These are phyloP conservation scores for Pyrus hybrid DNA, from an alignment of 331 rosid species.

Conservation along the genomic window DNA sequence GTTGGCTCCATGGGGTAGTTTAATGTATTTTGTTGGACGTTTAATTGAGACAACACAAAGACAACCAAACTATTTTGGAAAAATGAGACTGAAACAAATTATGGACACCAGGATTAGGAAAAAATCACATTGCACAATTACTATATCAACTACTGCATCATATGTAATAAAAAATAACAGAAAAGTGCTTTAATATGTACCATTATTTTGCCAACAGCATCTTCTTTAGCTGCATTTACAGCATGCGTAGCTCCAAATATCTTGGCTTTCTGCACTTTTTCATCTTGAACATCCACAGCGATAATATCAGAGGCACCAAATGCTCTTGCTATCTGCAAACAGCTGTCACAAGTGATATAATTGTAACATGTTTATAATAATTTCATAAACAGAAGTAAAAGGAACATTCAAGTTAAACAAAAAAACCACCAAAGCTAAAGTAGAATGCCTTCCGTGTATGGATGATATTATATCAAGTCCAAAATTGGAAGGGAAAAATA, in stretches of 20 bases:
- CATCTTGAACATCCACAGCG: slow-evolving; percentile 89
- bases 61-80: not conserved
- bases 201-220: slow-evolving; percentile 66
- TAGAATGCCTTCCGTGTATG: not conserved
- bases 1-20: not conserved
- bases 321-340: slow-evolving; percentile 98
- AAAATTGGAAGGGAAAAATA: not conserved
- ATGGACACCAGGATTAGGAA: not conserved
- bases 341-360: slow-evolving; percentile 50
- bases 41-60: not conserved
- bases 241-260: slow-evolving; percentile 79
- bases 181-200: slow-evolving; percentile 33
- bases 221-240: slow-evolving; percentile 66
- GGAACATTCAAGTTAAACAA: not conserved
- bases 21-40: not conserved
- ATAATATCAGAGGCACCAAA: slow-evolving; percentile 94
- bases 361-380: not conserved
- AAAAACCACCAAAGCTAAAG: not conserved
- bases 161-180: slow-evolving; percentile 6
- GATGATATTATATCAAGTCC: not conserved
- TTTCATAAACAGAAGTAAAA: not conserved
- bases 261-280: slow-evolving; percentile 81
- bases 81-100: not conserved
- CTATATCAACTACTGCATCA: not conserved
- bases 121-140: not conserved